Base-by-base conservation (phyloP, 2,329 filamentous ascomycete genomes). In the Aspergillus hiratsukae region DNA sequence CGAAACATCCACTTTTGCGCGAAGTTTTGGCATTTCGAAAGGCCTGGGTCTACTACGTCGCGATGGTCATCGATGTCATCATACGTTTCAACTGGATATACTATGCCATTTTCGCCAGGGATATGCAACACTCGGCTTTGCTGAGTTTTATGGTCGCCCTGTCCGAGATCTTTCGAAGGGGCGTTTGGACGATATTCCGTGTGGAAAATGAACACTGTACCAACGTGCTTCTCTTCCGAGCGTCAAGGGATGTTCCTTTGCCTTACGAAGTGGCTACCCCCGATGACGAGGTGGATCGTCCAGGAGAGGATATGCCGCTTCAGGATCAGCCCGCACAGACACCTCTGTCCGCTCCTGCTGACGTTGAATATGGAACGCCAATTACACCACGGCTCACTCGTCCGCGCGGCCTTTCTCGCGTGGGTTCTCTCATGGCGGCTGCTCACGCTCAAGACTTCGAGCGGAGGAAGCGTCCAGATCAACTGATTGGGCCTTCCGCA, bases 161-260 rank as follows among this genome's bases (percentile, higher is more conserved):
- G 3, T 84, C 87, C 8, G 94, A 99, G 71, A 85, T 96, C 23
- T 81, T 84, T n/a, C 85, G 94, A 31, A 81, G 94, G 69, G 92
- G 91, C 59, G 85, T 97, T 69, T 99, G 94, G 94, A 87, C 88
- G 0, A 79, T 97, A 3, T 89, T 99, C 71, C 90, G 94, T 43
- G 92, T 99, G 27, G 94, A 99, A 74, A 99, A 99, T 72, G 94
- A 99, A 67, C 94, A 99, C 75, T 96, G 91, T 75, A 87, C 88
- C 54, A 96, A 97, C 65, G 93, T 99, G 2, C 84, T 86, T 19
- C 86, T 90, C 63, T 95, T 95, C 81, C 91, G 95, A 61, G 94
- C 94, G 3, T 91, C 87, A 2, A 83, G 93, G 55, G 92, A 97
- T 66, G 83, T 96, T 0, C 91, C 91, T 0, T 80, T 97, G 0